phyloP scores from a whole-genome alignment of 2,329 filamentous ascomycete species.

The Verticillium longisporum region DNA sequence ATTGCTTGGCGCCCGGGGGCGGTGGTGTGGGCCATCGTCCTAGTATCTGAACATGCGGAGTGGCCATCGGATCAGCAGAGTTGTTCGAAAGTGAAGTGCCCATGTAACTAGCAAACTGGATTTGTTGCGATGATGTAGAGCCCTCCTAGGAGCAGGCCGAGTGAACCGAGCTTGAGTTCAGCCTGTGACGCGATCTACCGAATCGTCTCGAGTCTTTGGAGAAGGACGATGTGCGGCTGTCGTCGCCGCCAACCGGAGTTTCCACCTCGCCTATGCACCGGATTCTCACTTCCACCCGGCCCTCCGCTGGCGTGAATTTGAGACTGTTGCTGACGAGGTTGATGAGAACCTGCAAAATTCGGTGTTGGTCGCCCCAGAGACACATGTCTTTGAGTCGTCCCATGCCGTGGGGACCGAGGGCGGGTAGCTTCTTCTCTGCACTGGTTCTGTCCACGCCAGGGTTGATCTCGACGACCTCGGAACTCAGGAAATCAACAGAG shows the following conservation, averaged over 20 bases:
- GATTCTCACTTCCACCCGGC: conserved; percentile 70
- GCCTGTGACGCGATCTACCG: conserved; percentile 33
- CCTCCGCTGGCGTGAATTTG: conserved; percentile 78
- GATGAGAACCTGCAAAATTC: conserved; percentile 88
- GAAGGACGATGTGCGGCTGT: conserved; percentile 46
- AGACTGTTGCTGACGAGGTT: conserved; percentile 87
- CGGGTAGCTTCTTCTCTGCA: conserved; percentile 36
- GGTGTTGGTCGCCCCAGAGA: conserved; percentile 86
- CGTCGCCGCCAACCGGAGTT: conserved; percentile 22
- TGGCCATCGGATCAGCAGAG: conserved; percentile 49
- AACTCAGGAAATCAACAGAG: conserved; percentile 61
- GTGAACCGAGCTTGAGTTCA: conserved; percentile 41
- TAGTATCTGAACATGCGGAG: conserved; percentile 37
- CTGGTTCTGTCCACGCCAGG: conserved; percentile 17
- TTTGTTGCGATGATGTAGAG: conserved; percentile 11
- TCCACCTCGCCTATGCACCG: conserved; percentile 61
- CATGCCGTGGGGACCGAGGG: conserved; percentile 57
- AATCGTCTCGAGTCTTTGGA: conserved; percentile 38
- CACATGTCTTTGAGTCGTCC: conserved; percentile 77
- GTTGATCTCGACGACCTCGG: conserved; percentile 21
- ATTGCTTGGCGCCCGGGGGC: conserved; percentile 55
- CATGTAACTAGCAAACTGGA: conserved; percentile 16
- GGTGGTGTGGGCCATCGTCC: conserved; percentile 55
- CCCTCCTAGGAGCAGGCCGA: conserved; percentile 40
- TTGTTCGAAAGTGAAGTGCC: conserved; percentile 56